Percentiles rank a stretch among this genome's conserved stretches.
Conservation (phyloP, 352 stramenopile genomes). For the Blastocystis hominis region DNA sequence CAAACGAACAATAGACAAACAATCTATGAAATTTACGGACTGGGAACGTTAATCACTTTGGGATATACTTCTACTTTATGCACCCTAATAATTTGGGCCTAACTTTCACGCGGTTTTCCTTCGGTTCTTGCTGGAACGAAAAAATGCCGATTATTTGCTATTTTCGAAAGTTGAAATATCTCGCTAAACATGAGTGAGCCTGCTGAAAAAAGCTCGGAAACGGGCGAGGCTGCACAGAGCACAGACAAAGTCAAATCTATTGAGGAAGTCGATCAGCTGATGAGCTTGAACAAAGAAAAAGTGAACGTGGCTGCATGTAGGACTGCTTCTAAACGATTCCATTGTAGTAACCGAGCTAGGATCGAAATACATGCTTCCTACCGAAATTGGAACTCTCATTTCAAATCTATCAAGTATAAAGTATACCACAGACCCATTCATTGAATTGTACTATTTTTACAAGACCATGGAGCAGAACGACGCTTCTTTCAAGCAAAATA, state of each 20-base stretch:
- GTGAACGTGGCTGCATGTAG: not conserved
- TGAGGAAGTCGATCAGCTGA: not conserved
- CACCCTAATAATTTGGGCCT: not conserved
- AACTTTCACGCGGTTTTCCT: not conserved
- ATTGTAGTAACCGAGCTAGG: not conserved
- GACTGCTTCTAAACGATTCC: not conserved
- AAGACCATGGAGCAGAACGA: not conserved
- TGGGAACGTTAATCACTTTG: not conserved
- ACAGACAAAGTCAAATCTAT: not conserved
- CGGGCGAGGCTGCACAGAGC: not conserved
- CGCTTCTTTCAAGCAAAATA: not conserved
- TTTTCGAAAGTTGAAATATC: not conserved
- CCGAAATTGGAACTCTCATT: not conserved
- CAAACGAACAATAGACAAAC: not conserved
- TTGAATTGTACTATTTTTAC: constrained; percentile 28
- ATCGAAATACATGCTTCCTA: not conserved
- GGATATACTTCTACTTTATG: not conserved
- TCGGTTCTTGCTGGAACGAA: not conserved
- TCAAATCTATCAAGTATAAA: not conserved
- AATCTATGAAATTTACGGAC: not conserved
- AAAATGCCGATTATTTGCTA: not conserved
- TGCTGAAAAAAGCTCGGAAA: not conserved
- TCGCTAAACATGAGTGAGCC: not conserved
- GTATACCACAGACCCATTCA: not conserved
- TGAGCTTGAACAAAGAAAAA: not conserved